Base-by-base conservation (phyloP, 73 alveolate species). In the Paramecium biaurelia region DNA sequence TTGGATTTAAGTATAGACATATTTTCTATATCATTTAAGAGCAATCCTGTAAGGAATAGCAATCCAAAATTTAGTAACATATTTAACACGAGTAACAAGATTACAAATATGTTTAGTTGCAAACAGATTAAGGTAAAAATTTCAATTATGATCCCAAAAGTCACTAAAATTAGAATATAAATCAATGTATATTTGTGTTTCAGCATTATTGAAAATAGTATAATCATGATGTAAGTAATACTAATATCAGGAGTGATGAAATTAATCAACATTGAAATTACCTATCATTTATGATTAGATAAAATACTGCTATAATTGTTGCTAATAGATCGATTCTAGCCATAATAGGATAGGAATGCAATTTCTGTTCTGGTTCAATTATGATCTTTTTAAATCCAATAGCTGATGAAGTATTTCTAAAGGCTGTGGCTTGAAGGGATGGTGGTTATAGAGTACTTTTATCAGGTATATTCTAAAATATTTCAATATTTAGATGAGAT, bases 401-500 rank as follows among this genome's bases (percentile, higher is more conserved):
- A 63, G 84, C 84, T 4, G 84, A 23, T 11, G 84, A 63, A 30
- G 84, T 63, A 37, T 74, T 74, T 35, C 32, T 74, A 11, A 74
- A 74, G 2, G 87, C 87, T 74, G 87, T 41, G 7, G 87, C 87
- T 74, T 41, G 8, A 12, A 74, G 67, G 4, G 87, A 74, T 28
- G 87, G 87, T 2, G 53, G 41, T 34, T 28, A 74, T 0, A 41
- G 45, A 37, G 37, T 41, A n/a, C 20, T 74, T 34, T 74, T 41
- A 24, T 74, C 45, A 28, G 57, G 59, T 4, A 37, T 35, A 74
- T 74, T 74, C 35, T 32, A 34, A 74, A 74, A 74, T 10, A 74
- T 74, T 37, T 74, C 87, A 74, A 21, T 37, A 37, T 74, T 74
- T 34, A 41, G n/a, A 2, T 74, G 24, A 4, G 87, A 41, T 10